Base-by-base conservation (phyloP, 2,329 filamentous ascomycete species). In the Onygena corvina region DNA sequence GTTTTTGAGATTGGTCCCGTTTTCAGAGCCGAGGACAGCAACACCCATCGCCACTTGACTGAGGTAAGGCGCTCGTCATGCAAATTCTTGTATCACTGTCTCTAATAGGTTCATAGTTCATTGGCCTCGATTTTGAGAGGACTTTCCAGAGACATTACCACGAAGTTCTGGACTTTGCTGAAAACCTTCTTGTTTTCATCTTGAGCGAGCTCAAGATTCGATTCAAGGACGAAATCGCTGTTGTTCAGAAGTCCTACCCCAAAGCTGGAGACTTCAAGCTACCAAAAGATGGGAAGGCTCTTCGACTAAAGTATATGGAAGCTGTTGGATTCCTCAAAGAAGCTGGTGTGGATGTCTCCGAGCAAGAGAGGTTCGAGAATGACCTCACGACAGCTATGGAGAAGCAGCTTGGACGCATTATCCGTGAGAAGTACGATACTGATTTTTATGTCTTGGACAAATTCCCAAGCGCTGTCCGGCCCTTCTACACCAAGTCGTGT, bases 401-500 rank as follows among this genome's bases (percentile, higher is more conserved):
- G 60, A 73, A 67, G 71, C 85, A 83, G n/a, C 81, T 96, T 6
- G 92, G 92, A 51, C 81, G 80, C 21, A 75, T 96, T 44, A 80
- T 96, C 57, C 83, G 86, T 50, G 76, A 86, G 59, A 95, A 94
- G 71, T 94, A 84, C 76, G 79, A 84, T 64, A 92, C 88, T 52
- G 92, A 98, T 71, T 96, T 96, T 72, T 96, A 94, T 71, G 83
- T 93, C 18, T 77, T 98, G 54, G 90, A 96, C 74, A 92, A 96
- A 70, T 98, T 94, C 75, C 92, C 92, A 38, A 81, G 92, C 66
- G 74, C 75, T 31, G 86, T 92, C 16, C 80, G 92, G 25, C 90
- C 90, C 3, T 94, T 94, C 69, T 96, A 95, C 69, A 88, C 90
- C 53, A 86, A 90, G 72, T 80, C 85, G 48, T 84, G 85, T 61